Evolutionary conservation across 2,329 filamentous ascomycete genomes (phyloP).

Genomic region (Ophiostoma ulmi): DNA sequence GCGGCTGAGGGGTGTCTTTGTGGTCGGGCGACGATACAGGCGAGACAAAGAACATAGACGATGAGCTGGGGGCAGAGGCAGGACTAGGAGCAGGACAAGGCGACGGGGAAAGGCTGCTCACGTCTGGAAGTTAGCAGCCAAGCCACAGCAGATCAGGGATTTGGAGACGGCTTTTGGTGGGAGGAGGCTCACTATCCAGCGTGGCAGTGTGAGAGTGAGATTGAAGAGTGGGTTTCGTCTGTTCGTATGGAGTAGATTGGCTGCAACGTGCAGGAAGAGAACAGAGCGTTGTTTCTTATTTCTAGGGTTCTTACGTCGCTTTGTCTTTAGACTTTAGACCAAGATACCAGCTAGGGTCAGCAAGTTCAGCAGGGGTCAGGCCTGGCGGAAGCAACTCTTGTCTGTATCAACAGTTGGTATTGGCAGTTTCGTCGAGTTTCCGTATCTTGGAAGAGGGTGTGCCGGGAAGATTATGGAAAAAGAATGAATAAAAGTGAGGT

Average conservation of each 20-base stretch:
- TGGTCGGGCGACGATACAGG: slow-evolving; percentile 5
- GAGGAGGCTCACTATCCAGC: not conserved
- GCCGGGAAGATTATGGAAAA: not conserved
- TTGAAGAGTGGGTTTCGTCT: not conserved
- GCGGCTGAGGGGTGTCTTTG: not conserved
- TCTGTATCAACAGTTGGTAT: not conserved
- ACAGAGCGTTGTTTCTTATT: slow-evolving; percentile 3
- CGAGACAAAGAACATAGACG: not conserved
- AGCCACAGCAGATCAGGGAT: slow-evolving; percentile 3
- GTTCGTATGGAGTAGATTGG: not conserved
- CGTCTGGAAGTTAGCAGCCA: not conserved
- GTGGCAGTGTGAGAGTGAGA: not conserved
- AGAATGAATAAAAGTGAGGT: not conserved
- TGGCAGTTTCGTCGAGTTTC: slow-evolving; percentile 5
- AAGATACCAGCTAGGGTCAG: not conserved
- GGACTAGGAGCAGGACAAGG: not conserved
- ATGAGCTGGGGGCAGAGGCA: not conserved
- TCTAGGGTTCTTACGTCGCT: not conserved
- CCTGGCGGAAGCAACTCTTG: not conserved
- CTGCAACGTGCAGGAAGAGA: not conserved
- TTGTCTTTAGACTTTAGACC: not conserved
- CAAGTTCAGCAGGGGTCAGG: not conserved
- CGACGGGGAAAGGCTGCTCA: slow-evolving; percentile 3
- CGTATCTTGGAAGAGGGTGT: not conserved
- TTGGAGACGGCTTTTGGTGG: not conserved